Percentiles rank a stretch among this genome's conserved stretches.
Conservation (phyloP, 2,329 filamentous ascomycete species). For the Botryotinia convoluta region DNA sequence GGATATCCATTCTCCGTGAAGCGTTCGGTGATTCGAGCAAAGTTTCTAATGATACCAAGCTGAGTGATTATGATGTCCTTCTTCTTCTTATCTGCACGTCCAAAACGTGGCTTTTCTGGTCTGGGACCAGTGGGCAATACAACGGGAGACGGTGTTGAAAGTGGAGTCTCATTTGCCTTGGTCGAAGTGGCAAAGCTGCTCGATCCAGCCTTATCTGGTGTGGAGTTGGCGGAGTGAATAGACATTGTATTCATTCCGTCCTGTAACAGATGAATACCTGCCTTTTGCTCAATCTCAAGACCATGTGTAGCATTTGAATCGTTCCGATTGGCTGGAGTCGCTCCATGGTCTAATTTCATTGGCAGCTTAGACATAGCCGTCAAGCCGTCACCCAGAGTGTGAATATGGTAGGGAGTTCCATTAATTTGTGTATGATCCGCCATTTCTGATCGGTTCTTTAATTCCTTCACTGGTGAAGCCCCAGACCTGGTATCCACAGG, state of each 20-base stretch:
- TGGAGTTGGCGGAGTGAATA: not conserved
- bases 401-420: not conserved
- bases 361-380: not conserved
- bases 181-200: not conserved
- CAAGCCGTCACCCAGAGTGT: not conserved
- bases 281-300: not conserved
- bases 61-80: constrained; percentile 27
- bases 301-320: not conserved
- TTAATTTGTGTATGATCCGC: not conserved
- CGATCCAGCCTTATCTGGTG: not conserved
- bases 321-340: not conserved
- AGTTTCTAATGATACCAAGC: constrained; percentile 24
- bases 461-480: not conserved
- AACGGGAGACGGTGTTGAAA: not conserved
- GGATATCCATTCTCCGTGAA: constrained; percentile 19
- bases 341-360: not conserved
- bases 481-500: not conserved
- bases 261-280: not conserved
- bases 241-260: not conserved
- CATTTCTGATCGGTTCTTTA: not conserved
- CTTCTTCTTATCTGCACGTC: constrained; percentile 23
- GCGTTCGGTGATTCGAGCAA: constrained; percentile 19
- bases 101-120: not conserved
- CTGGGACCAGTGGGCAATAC: not conserved
- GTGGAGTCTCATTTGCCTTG: not conserved